Conservation (phyloP, 2,329 filamentous ascomycete genomes). For the Claviceps purpurea region DNA sequence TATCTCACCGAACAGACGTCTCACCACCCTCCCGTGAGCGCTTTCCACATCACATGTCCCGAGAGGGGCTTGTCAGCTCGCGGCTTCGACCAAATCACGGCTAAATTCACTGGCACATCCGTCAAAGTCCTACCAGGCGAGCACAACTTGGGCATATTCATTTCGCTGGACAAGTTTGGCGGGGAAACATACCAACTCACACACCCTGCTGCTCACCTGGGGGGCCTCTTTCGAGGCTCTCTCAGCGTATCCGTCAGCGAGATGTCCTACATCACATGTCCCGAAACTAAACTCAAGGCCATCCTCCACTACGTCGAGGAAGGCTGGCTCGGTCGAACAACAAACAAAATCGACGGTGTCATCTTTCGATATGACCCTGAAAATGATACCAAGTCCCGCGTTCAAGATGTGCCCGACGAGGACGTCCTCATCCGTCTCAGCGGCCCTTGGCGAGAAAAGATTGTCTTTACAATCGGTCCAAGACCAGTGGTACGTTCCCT, state of each 20-base stretch:
- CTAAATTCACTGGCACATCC: slow-evolving; percentile 94
- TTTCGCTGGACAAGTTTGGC: slow-evolving; percentile 65
- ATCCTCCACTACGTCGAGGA: slow-evolving; percentile 91
- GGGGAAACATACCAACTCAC: slow-evolving; percentile 91
- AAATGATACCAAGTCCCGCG: slow-evolving; percentile 64
- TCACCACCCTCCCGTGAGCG: slow-evolving; percentile 93
- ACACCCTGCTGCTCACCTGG: slow-evolving; percentile 85
- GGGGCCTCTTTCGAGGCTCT: slow-evolving; percentile 76
- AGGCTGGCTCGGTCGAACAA: slow-evolving; percentile 81
- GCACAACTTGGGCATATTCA: slow-evolving; percentile 92
- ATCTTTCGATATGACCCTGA: slow-evolving; percentile 83
- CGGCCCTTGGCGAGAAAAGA: slow-evolving; percentile 71
- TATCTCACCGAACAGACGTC: slow-evolving; percentile 97
- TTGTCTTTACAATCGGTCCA: slow-evolving; percentile 46
- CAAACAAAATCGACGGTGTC: slow-evolving; percentile 83
- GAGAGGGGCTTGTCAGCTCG: slow-evolving; percentile 77
- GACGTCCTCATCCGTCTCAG: slow-evolving; percentile 72
- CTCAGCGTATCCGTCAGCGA: slow-evolving; percentile 85
- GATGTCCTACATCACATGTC: slow-evolving; percentile 74
- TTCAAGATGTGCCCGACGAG: slow-evolving; percentile 76
- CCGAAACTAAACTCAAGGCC: slow-evolving; percentile 80
- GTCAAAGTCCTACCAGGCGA: slow-evolving; percentile 83
- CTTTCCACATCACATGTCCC: slow-evolving; percentile 86
- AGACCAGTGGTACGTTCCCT: slow-evolving; percentile 44
- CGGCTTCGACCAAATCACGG: slow-evolving; percentile 91